Evolutionary conservation across 495 filamentous ascomycete genomes (phyloP), one percentile per base, ranked within the genome.

Genomic region (Bryoglossum gracile): DNA sequence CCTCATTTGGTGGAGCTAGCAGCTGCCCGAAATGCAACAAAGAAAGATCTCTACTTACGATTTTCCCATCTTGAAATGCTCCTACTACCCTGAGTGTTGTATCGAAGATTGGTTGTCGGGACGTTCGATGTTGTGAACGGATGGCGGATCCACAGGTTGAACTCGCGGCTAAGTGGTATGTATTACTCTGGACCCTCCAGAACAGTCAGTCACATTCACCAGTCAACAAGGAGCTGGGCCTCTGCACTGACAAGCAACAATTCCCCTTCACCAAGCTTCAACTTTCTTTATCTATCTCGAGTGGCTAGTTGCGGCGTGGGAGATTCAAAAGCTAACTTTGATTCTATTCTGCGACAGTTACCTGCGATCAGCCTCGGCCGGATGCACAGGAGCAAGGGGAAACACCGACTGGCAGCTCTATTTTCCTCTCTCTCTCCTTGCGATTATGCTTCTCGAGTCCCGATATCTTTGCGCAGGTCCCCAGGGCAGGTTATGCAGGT

Each of bases 1-100:
- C 35, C 35, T 14, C 35, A 38, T 38, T 5, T 13, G 39, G 6
- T 43, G 41, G 11, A 43, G 25, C 17, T n/a, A 8, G 41, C 41
- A 26, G 11, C 8, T 19, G 39, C 4, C 21, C 11, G 3, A 10
- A 5, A 9, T 3, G 8, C 13, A n/a, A 25, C 16, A 46, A 46
- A 38, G 17, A 47, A 21, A 36, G 8, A 40, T 30, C 19, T 35
- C 4, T 5, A 48, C 48, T 43, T 28, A 58, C 55, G 55, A 58
- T 51, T 58, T 58, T 19, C 55, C 55, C 55, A 58, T 58, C 21
- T 47, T 57, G 30, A n/a, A n/a, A 38, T 34, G 18, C 38, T 43
- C 32, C 16, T 38, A 10, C 32, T 10, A 41, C 19, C 19, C 43
- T 42, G 43, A 26, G n/a, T 37, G 8, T 18, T 3, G 33, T 21